Base-by-base conservation (phyloP, 306 rosid species). In the Styphnolobium japonicum region DNA sequence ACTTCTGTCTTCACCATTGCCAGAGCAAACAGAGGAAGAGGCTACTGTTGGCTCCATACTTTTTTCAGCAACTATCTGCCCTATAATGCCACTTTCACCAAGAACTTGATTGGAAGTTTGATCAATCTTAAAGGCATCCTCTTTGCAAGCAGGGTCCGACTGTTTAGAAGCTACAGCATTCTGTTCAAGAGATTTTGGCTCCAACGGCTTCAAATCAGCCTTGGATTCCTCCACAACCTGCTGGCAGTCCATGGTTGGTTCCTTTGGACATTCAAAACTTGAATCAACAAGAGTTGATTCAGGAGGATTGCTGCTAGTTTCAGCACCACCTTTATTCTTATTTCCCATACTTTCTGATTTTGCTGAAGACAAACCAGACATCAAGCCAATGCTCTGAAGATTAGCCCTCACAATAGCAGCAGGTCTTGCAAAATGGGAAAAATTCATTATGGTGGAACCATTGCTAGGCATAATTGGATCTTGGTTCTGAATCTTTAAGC, bases 371-470 rank as follows among this genome's bases (percentile, higher is more conserved):
- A 72, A 81, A 78, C 79, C 79, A 71, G 86, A 76, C 72, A 73
- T 74, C 69, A 70, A 61, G 64, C 93, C 80, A 29, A 73, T 82
- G 77, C 82, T 89, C 73, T 87, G 91, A 86, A 87, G 85, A 87
- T 85, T 91, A 67, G 95, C 88, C 82, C 90, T 91, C 64, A 78
- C 85, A 57, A 86, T 81, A 58, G 91, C 92, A 60, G 90, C 93
- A 51, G 98, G 97, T 81, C 97, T 86, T 57, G 94, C 92, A 71
- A 95, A 95, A 87, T 95, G 97, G 77, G 98, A 91, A 79, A 95
- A 95, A 81, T 95, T 95, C 82, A 92, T 81, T 34, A 90, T 15
- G 45, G 67, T 23, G 52, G 92, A 74, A 79, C 83, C 85, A 79
- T 65, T 87, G 39, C 80, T 75, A 40, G 88, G 84, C 42, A 82